A percentile compares a stretch with the other conserved stretches of the same genome.
Conservation (phyloP, 345 rosid genomes). For the Hibiscus mutabilis region DNA sequence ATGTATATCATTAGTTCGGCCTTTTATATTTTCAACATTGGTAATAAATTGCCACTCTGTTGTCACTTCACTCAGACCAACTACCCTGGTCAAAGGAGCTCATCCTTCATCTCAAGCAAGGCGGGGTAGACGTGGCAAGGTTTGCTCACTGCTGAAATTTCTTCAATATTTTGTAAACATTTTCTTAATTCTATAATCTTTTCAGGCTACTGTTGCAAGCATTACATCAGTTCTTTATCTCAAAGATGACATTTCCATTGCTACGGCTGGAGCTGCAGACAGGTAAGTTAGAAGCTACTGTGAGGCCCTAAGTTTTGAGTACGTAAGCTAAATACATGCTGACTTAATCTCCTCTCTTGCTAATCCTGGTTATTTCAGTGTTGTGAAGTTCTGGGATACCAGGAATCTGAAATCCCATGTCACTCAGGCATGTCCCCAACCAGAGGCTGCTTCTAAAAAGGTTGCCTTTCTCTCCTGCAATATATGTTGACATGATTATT, state of each 20-base stretch:
- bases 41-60: slow-evolving; percentile 1
- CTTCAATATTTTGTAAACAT: not conserved
- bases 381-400: slow-evolving; percentile 82
- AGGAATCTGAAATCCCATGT: slow-evolving; percentile 63
- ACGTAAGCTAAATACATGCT: not conserved
- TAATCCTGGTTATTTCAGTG: slow-evolving; percentile 32
- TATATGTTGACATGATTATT: not conserved
- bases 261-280: slow-evolving; percentile 85
- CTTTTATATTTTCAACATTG: not conserved
- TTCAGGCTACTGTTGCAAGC: slow-evolving; percentile 78
- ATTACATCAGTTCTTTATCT: slow-evolving; percentile 87
- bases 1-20: not conserved
- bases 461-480: slow-evolving; percentile 25
- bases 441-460: slow-evolving; percentile 43
- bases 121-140: slow-evolving; percentile 64
- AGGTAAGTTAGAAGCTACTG: slow-evolving; percentile 38
- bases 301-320: not conserved
- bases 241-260: slow-evolving; percentile 70
- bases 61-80: slow-evolving; percentile 36
- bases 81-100: slow-evolving; percentile 64
- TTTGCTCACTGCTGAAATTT: slow-evolving; percentile 20
- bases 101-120: slow-evolving; percentile 65
- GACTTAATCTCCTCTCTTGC: slow-evolving; percentile 1
- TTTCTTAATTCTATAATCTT: slow-evolving; percentile 19
- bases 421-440: slow-evolving; percentile 54